Base-by-base conservation (phyloP, 495 filamentous ascomycete genomes). In the Penicillium waksmanii region DNA sequence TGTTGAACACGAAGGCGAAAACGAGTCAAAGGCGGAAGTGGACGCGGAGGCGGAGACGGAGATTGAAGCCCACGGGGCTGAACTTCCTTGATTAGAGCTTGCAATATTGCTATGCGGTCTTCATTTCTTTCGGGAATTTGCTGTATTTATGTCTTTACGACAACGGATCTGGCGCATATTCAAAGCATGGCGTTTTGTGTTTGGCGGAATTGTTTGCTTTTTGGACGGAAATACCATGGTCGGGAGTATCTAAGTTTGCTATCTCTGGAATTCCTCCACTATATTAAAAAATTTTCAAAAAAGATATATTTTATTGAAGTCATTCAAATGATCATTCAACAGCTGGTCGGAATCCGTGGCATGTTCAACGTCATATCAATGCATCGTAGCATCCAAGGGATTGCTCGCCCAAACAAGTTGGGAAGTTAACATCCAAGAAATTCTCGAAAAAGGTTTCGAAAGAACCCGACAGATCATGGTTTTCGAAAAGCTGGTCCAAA, bases 381-480 rank as follows among this genome's bases (percentile, higher is more conserved):
- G 11, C n/a, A 27, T 48, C 46, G n/a, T 48, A 48, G 11, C 19
- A 10, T 3, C 46, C 46, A 25, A 48, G 46, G 15, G 46, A 60
- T 31, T 59, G 59, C 36, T 67, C 46, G 21, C 50, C 49, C n/a
- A 56, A 42, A 17, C 36, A 48, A 13, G 42, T 70, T 3, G 67
- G 67, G 21, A 67, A 53, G 36, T 59, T 65, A 35, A 70, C 59
- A 51, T 70, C 61, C 23, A 61, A 33, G 18, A 70, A 66, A 55
- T 70, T 65, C 8, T 48, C 51, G 6, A 70, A 66, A 23, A 66
- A 55, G 6, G 52, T 53, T 23, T 68, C 65, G 31, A 66, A 61
- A 27, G 60, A 56, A 13, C 55, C 51, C 8, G 21, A 27, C 5
- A 55, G 23, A 33, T 48, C 53, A 17, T 48, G 43, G 3, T 55